Evolutionary conservation across 768 basidiomycete species (phyloP).

Genomic region (Calocybe indica): DNA sequence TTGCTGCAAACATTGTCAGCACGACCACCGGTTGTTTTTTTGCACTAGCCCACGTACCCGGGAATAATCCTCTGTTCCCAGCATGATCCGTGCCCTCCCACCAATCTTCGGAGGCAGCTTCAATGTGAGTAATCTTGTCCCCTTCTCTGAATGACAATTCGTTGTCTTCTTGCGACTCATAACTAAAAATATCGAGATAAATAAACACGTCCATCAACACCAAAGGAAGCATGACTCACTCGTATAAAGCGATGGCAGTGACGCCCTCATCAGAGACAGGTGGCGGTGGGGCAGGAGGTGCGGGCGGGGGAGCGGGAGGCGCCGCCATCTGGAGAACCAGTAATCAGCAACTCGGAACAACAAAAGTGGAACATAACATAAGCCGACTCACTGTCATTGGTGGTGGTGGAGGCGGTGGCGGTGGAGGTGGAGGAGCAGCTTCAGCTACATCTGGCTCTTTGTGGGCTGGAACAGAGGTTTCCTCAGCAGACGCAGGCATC

Average conservation of each 20-base stretch:
- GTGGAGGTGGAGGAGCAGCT: conserved; percentile 51
- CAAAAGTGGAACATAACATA: background rate
- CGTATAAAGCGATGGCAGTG: conserved; percentile 62
- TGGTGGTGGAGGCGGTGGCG: conserved; percentile 41
- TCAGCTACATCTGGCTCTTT: conserved; percentile 35
- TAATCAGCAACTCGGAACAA: conserved; percentile 30
- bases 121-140: conserved; percentile 72
- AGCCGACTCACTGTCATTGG: conserved; percentile 20
- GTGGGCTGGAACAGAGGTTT: conserved; percentile 3
- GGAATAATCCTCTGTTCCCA: conserved; percentile 67
- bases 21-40: background rate
- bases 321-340: conserved; percentile 17
- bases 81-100: conserved; percentile 64
- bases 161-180: conserved; percentile 89
- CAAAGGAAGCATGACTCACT: conserved; percentile 37
- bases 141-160: conserved; percentile 84
- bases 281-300: conserved; percentile 44
- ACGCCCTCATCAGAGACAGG: conserved; percentile 47
- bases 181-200: conserved; percentile 36
- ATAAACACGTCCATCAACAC: background rate
- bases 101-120: conserved; percentile 84
- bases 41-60: conserved; percentile 41
- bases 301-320: conserved; percentile 35
- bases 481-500: conserved; percentile 28
- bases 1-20: conserved; percentile 12